Evolutionary conservation across 1,284 basidiomycete species (phyloP), one percentile per base, ranked within the genome.

Genomic region (Pseudozyma sp.): DNA sequence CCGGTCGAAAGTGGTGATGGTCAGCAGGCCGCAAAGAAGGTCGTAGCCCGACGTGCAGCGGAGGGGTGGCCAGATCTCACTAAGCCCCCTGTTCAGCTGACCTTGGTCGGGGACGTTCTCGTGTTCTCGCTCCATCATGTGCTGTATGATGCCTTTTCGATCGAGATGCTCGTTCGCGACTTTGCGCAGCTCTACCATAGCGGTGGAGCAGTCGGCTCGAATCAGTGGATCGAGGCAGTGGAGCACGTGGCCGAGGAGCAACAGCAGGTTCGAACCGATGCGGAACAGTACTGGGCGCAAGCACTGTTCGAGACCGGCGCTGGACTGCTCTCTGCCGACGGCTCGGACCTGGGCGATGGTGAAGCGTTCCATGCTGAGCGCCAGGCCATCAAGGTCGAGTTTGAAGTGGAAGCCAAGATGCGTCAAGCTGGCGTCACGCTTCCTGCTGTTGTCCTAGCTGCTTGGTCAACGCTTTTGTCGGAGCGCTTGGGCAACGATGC

Each of bases 81-180:
- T 2, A 52, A 9, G 52, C 68, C 73, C 13, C 69, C 68, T 1
- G 58, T 71, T 3, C 50, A 65, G 55, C 59, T 76, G n/a, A 65
- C 64, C 5, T 39, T 71, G 11, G 73, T 74, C 1, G 59, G 62
- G 1, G 65, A 72, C 18, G 52, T 63, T 16, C 36, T 83, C 4
- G 59, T 84, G 18, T 70, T 84, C 21, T 75, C 73, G 38, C 60
- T 85, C 14, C 73, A 79, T 59, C 83, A 85, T 31, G 66, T 76
- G 10, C 72, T 85, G 19, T 85, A 84, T 62, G 83, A 84, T 45
- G 79, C 79, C 8, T 76, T 70, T 52, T 78, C 79, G 34, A 69
- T 84, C 55, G 70, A 72, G 18, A 51, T 82, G 57, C 48, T 84
- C 10, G 55, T 78, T 16, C 45, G 57, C n/a, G 82, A 84, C 53